Base-by-base conservation (phyloP, 1,139 yeast genomes). In the Zhuliangozyma parablackwelliae region DNA sequence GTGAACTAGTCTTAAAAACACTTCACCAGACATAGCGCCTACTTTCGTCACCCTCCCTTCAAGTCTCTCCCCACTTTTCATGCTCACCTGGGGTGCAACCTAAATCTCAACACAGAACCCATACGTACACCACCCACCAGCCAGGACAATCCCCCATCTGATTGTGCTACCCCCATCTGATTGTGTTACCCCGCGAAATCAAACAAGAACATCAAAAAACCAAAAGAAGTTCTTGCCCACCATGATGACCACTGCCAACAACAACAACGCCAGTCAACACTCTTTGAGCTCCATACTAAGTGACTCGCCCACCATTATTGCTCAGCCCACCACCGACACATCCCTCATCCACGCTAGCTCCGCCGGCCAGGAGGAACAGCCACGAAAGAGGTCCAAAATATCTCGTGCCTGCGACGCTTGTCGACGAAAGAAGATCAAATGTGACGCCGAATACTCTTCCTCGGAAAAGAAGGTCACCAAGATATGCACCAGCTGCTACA, bases 351-450 rank as follows among this genome's bases (percentile, higher is more conserved):
- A 25, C 23, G 13, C 29, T 20, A 24, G 24, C 27, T 20, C 25
- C 28, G 33, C 16, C 21, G 21, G 10, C n/a, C 30, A 29, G 23
- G 26, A 12, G 10, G 43, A 45, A 30, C 55, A 42, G 6, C 72
- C 78, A 13, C 60, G 83, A 26, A 80, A 80, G 50, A 50, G 85
- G 38, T 70, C 82, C n/a, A 80, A 80, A 51, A 83, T 80, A 1
- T 78, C 83, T 2, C 55, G 87, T 36, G 86, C 86, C 4, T 80
- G 87, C 54, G 86, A 80, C 50, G 73, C 78, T 29, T 81, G 88
- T 53, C 66, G 87, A 32, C 63, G 80, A 32, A 80, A 81, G 57
- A 80, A 82, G 49, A 66, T 80, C 29, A 62, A 75, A 37, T 82
- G 89, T 56, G 78, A 80, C 53, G 85, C 84, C 11, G 68, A 69